These are phyloP conservation scores for Nematocida displodere DNA, from an alignment of 371 early-diverging fungal genomes.

Conservation along the genomic window DNA sequence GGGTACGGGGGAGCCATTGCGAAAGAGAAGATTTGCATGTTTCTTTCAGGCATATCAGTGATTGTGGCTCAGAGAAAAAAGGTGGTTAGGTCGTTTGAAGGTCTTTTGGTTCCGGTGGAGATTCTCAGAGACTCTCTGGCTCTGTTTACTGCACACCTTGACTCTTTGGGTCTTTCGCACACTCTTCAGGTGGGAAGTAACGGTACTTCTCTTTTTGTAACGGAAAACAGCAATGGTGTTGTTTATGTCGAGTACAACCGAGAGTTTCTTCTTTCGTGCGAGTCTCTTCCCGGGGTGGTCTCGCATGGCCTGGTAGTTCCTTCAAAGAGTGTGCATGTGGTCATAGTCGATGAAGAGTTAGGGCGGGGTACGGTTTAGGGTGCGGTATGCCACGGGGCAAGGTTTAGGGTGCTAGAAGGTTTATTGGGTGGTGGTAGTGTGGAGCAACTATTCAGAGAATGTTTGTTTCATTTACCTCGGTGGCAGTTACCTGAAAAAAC, in stretches of 20 bases:
- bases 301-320: conserved; percentile 59
- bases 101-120: conserved; percentile 58
- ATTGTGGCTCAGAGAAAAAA: conserved; percentile 59
- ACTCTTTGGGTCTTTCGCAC: background rate
- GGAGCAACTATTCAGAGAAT: no score
- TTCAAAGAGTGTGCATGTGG: background rate
- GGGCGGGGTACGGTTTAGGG: no score
- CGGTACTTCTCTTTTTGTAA: conserved; percentile 23
- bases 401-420: no score
- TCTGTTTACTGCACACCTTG: conserved; percentile 1
- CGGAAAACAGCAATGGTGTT: conserved; percentile 59
- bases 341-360: background rate
- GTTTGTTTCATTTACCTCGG: background rate
- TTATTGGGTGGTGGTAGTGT: no score
- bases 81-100: conserved; percentile 47
- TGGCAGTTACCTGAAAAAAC: background rate
- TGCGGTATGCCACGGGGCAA: no score
- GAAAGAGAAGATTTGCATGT: conserved; percentile 56
- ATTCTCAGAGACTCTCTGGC: conserved; percentile 44
- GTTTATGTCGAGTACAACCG: conserved; percentile 54
- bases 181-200: conserved; percentile 30
- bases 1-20: conserved; percentile 61
- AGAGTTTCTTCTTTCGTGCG: conserved; percentile 43
- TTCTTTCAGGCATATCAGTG: conserved; percentile 37
- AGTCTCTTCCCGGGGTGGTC: conserved; percentile 59